Percentiles rank a stretch among this genome's conserved stretches.
Evolutionary conservation across 169 alveolate species (phyloP).

Genomic region (Cryptosporidium ryanae): DNA sequence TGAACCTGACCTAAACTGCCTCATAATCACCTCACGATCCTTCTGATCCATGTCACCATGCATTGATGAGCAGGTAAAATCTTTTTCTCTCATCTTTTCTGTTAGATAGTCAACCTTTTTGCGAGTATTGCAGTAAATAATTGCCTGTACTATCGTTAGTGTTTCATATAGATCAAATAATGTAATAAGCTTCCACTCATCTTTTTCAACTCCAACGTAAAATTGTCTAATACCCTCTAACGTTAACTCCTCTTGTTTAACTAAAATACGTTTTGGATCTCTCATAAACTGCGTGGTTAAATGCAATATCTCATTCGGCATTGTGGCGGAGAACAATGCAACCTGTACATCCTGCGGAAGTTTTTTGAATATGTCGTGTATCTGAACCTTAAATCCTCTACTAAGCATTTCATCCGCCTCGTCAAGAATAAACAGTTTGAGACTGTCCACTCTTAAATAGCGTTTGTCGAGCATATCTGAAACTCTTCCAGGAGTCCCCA

Average conservation of each 20-base stretch:
- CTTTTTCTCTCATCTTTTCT: constrained; percentile 93
- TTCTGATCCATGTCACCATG: constrained; percentile 98
- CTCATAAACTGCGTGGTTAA: constrained; percentile 96
- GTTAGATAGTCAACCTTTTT: constrained; percentile 95
- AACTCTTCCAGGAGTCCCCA: constrained; percentile 99
- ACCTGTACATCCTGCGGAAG: constrained; percentile 89
- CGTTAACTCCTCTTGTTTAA: constrained; percentile 97
- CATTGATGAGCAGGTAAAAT: constrained; percentile 96
- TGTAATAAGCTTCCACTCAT: constrained; percentile 96
- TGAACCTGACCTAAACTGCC: constrained; percentile 97
- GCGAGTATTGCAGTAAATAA: constrained; percentile 98
- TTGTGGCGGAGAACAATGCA: constrained; percentile 96
- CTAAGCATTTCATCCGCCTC: constrained; percentile 99
- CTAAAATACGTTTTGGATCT: constrained; percentile 95
- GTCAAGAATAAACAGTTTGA: constrained; percentile 95
- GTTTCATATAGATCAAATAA: constrained; percentile 96
- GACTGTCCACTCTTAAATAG: constrained; percentile 88
- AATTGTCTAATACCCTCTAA: constrained; percentile 98
- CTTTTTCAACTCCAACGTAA: constrained; percentile 97
- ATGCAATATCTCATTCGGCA: constrained; percentile 96
- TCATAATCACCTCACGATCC: constrained; percentile 96
- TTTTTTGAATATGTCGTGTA: constrained; percentile 87
- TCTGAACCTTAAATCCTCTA: constrained; percentile 96
- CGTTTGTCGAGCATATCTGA: constrained; percentile 96
- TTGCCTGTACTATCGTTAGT: constrained; percentile 97